Evolutionary conservation across 257 asterid species (phyloP), one percentile per base, ranked within the genome.

Genomic region (Phtheirospermum japonicum): DNA sequence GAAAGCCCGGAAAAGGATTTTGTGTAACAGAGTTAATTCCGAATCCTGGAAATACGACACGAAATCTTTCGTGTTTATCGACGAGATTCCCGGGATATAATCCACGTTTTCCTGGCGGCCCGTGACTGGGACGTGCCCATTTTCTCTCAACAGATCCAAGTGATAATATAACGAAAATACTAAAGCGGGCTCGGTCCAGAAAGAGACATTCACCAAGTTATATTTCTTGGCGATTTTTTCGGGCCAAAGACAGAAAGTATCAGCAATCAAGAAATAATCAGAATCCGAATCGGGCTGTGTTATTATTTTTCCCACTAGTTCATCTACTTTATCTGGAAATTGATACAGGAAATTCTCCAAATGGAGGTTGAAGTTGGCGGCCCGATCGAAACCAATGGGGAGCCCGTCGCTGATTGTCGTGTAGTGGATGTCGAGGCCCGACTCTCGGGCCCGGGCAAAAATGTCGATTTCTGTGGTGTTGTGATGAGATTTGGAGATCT

Each of bases 341-440:
- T n/a, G 70, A 10, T 37, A 43, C 13, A 54, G 4, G 9, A 72
- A 40, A 10, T 49, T 40, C 48, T 66, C 69, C 63, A 78, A 26
- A 37, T 39, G 61, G 33, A 36, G 34, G 51, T 67, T 56, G 12
- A 67, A 62, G 57, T 82, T 62, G 4, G 57, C 19, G 6, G 57
- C 4, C 12, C 87, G 70, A 6, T 86, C 78, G 48, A 71, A 78
- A 0, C 61, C 76, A 4, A 71, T 9, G 0, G 87, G 92, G 10
- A 86, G 64, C 0, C 95, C 95, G 31, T 86, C 95, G 17, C 31
- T 43, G 18, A 86, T 36, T 0, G 89, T 82, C 1, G 70, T 67
- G 79, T 86, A 86, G 11, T 67, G 76, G 45, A 86, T 80, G 63
- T 86, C 89, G 31, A 84, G 84, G 64, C 87, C 95, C 4, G 76